Evolutionary conservation across 148 eudicot genomes (phyloP), one percentile per base, ranked within the genome.

Genomic region (Suaeda aralocaspica): DNA sequence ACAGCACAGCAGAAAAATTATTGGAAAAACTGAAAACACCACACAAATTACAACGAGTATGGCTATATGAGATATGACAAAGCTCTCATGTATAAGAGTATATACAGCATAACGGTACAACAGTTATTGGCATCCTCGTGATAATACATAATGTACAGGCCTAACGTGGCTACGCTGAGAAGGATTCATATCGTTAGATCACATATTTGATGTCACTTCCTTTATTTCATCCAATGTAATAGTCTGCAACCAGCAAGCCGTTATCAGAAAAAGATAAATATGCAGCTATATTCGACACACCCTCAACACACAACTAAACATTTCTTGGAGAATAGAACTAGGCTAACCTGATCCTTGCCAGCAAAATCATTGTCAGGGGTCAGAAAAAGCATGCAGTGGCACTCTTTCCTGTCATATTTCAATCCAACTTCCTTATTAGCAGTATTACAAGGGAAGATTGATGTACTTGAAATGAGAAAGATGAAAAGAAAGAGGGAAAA

Each of bases 361-460:
- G 95, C 96, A 79, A 90, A 93, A 78, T 93, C 98, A 77, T 93
- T 93, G 31, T 93, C 98, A 46, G 95, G 82, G 61, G 98, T 90
- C 63, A 93, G 95, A 77, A 93, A 93, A 68, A 93, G 92, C 98
- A 93, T 93, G 83, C 98, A 93, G 81, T 93, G 98, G 72, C 98
- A 93, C 75, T 90, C 96, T 82, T 93, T 90, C 88, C 98, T 93
- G 90, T 66, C 76, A 86, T 42, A 31, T 68, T 59, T 22, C 52
- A 42, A 24, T 36, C 18, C 31, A 48, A 21, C 31, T 60, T 44
- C n/a, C 24, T 41, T 41, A n/a, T 24, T 39, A 9, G 25, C 18
- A 36, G 5, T 1, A 5, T 15, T 15, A 15, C 9, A 5, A 14
- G 9, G 0, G n/a, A n/a, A n/a, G 70, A 73, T 42, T 6, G 44